A percentile compares a stretch with the other conserved stretches of the same genome.
These are phyloP conservation scores for Amanita pseudoporphyria DNA, from an alignment of 768 basidiomycete species.

Conservation along the genomic window DNA sequence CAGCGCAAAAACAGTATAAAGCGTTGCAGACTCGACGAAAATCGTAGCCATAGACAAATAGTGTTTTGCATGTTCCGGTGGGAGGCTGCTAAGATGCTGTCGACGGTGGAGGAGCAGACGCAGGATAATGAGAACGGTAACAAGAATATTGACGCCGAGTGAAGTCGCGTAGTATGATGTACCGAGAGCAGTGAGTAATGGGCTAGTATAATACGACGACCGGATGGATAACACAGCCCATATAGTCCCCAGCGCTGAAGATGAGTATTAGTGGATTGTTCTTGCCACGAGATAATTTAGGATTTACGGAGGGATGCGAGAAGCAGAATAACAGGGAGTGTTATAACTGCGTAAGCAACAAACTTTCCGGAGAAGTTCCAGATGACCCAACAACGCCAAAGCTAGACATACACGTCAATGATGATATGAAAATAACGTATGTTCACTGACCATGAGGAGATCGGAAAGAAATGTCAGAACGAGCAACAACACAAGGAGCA, in stretches of 20 bases:
- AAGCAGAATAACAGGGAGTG: conserved; percentile 21
- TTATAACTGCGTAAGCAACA: conserved; percentile 17
- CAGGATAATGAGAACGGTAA: conserved; percentile 21
- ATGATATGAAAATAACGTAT: no score
- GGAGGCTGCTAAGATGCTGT: conserved; percentile 18
- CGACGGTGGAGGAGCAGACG: conserved; percentile 20
- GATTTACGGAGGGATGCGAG: conserved; percentile 19
- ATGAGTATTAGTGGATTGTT: neutral
- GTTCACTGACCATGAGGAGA: no score
- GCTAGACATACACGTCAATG: conserved; percentile 11
- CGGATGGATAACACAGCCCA: conserved; percentile 6
- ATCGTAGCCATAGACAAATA: conserved; percentile 23
- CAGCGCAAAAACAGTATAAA: conserved; percentile 23
- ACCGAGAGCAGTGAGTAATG: conserved; percentile 16
- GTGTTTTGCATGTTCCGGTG: conserved; percentile 14
- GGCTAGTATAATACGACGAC: conserved; percentile 17
- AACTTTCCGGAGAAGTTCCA: conserved; percentile 22
- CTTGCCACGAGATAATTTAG: neutral
- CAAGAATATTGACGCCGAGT: conserved; percentile 21
- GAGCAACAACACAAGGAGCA: no score
- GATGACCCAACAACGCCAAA: conserved; percentile 16
- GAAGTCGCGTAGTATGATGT: conserved; percentile 22
- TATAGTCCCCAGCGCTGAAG: neutral
- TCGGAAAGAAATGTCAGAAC: no score
- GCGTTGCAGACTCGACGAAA: conserved; percentile 26